Conservation (phyloP, 129 eudicot species). For the Chrysanthemum lavandulifolium region DNA sequence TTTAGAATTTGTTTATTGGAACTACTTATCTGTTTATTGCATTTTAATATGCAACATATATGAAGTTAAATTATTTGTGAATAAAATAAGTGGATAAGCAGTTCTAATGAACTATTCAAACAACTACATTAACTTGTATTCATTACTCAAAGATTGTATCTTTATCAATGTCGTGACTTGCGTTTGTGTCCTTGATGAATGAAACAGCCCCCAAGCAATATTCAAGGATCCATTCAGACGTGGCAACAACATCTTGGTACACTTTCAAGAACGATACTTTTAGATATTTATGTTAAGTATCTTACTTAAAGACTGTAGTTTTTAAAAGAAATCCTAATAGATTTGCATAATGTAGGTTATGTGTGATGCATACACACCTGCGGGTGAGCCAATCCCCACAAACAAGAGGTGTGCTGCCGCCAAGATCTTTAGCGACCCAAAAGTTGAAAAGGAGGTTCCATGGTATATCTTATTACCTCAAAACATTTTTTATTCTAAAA, state of each 20-base stretch:
- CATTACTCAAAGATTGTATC: too few relatives aligned
- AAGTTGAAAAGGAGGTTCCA: constrained; percentile 75
- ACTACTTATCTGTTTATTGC: too few relatives aligned
- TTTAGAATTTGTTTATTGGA: neutral
- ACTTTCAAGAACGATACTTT: constrained; percentile 1
- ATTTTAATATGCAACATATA: too few relatives aligned
- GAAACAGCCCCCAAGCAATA: constrained; percentile 92
- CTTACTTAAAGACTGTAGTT: neutral
- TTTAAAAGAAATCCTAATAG: neutral
- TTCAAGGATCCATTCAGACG: constrained; percentile 95
- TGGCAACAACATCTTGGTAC: constrained; percentile 83
- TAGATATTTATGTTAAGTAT: neutral
- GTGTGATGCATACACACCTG: constrained; percentile 94
- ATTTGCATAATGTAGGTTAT: constrained; percentile 52
- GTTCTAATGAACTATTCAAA: too few relatives aligned
- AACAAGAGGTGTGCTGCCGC: constrained; percentile 80
- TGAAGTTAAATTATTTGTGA: too few relatives aligned
- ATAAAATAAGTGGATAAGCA: too few relatives aligned
- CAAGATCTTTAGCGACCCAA: constrained; percentile 69
- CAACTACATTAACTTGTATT: too few relatives aligned
- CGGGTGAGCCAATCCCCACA: constrained; percentile 92
- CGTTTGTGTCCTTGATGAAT: constrained; percentile 16
- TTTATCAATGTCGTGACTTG: neutral
- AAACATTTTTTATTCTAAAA: neutral
- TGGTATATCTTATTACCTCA: constrained; percentile 45